Evolutionary conservation across 2,329 filamentous ascomycete species (phyloP), one percentile per base, ranked within the genome.

Genomic region (Diaporthe caulivora): DNA sequence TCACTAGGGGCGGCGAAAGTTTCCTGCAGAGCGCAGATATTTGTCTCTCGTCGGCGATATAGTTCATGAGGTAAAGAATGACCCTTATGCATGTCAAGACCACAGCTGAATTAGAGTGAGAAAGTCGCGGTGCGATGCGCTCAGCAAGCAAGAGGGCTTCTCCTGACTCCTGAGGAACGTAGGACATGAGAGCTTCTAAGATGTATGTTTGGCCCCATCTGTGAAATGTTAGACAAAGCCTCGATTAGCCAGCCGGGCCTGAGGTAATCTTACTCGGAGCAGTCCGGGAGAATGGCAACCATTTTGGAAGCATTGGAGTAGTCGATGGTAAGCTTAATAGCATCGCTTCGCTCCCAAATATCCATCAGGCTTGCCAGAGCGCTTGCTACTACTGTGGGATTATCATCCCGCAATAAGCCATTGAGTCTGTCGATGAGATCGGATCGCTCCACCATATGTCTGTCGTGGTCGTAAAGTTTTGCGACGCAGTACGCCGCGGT

Each of bases 151-250:
- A 87, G 9, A 95, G 89, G 6, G 97, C 96, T 84, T 99, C 97
- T 49, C 92, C 90, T 0, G 93, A 92, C 79, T 98, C 95, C 83
- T 97, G 95, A 8, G 97, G 97, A 18, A 98, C 94, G 81, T 98
- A 99, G 29, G 96, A 97, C 94, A 98, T 98, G 79, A 99, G 88
- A 26, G 97, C 95, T 84, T 99, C 97, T 11, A 99, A 89, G 72
- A 99, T 98, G 82, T 99, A 99, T 29, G 96, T 98, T 86, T 99
- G 97, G 54, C 97, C 96, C 97, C 97, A 99, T 88, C 94, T 97
- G 77, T 58, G 17, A 44, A 15, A 42, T 29, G 69, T 72, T 13
- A 72, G 57, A 68, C 34, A 71, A 24, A 9, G 34, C 10, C 47
- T 6, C 24, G n/a, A 21, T 11, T 1, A 29, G 10, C 29, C 34